Evolutionary conservation across 306 rosid species (phyloP).

Genomic region (Pyrus bretschneideri): DNA sequence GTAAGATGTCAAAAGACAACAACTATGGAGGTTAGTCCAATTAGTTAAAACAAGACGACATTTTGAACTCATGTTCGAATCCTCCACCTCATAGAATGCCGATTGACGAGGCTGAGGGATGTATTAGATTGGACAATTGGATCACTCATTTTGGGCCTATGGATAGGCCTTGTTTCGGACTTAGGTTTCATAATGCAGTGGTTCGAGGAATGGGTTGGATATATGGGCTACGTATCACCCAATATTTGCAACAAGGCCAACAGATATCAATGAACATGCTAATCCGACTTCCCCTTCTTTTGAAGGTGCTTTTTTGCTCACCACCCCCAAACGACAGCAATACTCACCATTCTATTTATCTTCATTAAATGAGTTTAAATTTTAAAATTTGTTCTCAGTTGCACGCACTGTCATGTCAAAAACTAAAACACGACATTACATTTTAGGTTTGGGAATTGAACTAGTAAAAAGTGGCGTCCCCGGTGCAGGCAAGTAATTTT

Average conservation of each 20-base stretch:
- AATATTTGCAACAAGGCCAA: neutral
- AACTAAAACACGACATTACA: neutral
- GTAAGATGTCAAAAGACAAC: neutral
- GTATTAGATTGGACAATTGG: neutral
- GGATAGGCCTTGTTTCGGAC: neutral
- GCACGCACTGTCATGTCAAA: no score
- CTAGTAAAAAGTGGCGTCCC: no score
- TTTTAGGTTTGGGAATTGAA: neutral
- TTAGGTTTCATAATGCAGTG: neutral
- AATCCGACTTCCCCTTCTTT: neutral
- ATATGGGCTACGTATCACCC: neutral
- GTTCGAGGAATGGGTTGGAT: neutral
- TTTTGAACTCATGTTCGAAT: neutral
- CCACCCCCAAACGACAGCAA: no score
- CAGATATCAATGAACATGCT: neutral
- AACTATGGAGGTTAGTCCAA: neutral
- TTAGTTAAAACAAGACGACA: neutral
- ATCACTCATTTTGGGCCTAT: neutral
- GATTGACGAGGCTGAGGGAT: neutral
- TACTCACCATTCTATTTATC: fast-evolving
- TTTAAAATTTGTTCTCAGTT: no score
- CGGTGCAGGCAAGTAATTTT: neutral
- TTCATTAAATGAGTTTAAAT: no score
- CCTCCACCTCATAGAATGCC: neutral
- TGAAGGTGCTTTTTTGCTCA: no score